These are phyloP conservation scores for Metschnikowia borealis DNA, from an alignment of 805 yeast genomes.

Conservation along the genomic window DNA sequence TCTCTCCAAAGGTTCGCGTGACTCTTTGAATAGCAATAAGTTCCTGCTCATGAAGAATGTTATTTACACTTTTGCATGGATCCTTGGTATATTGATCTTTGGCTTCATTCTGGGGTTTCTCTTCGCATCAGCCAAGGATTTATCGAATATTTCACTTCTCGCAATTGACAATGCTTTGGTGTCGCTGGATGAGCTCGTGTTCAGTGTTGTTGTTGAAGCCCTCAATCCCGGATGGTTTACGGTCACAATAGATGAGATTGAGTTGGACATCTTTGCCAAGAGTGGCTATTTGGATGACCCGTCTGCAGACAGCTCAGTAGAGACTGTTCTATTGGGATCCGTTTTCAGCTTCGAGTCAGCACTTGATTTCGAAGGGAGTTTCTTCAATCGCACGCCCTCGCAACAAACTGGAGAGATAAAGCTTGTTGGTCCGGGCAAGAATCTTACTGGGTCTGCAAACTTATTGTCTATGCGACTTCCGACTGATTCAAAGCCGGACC, in stretches of 20 bases:
- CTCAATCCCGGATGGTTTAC: slow-evolving; percentile 84
- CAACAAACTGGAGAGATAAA: slow-evolving; percentile 67
- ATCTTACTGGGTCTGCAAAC: slow-evolving; percentile 27
- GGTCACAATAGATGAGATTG: slow-evolving; percentile 58
- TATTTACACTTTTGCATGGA: slow-evolving; percentile 42
- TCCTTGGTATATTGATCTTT: slow-evolving; percentile 51
- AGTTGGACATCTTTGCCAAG: slow-evolving; percentile 81
- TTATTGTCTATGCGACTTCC: neutral
- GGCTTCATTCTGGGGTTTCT: slow-evolving; percentile 84
- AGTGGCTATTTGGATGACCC: slow-evolving; percentile 42
- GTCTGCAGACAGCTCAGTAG: slow-evolving; percentile 23
- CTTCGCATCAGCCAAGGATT: slow-evolving; percentile 80
- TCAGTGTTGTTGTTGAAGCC: slow-evolving; percentile 73
- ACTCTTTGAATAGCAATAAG: slow-evolving; percentile 8
- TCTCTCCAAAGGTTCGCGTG: slow-evolving; percentile 27
- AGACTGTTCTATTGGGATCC: slow-evolving; percentile 75
- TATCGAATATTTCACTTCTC: slow-evolving; percentile 59
- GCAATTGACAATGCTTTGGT: slow-evolving; percentile 70
- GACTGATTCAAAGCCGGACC: neutral
- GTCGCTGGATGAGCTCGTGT: slow-evolving; percentile 78
- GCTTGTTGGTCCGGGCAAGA: slow-evolving; percentile 65
- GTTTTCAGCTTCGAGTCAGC: slow-evolving; percentile 66
- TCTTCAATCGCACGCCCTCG: slow-evolving; percentile 58
- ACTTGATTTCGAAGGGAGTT: slow-evolving; percentile 69
- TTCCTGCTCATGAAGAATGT: slow-evolving; percentile 28